phyloP scores from a whole-genome alignment of 176 grass and related monocot genomes.

The Saccharum spontaneum region DNA sequence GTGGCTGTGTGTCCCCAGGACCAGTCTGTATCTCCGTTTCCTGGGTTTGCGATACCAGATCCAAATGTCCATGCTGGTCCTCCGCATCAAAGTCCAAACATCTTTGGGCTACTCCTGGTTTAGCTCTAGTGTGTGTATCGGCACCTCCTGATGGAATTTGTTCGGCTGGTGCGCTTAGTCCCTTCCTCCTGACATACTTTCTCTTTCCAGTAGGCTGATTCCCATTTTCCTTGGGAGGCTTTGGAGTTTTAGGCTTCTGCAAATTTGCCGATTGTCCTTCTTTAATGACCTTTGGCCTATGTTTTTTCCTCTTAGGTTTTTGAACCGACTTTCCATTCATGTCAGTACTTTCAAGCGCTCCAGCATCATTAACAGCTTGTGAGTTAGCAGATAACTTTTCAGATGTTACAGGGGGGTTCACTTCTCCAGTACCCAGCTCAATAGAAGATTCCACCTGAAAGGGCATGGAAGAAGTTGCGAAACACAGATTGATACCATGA shows the following conservation, averaged over 20 bases:
- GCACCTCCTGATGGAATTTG: constrained; percentile 18
- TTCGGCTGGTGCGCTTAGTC: constrained; percentile 11
- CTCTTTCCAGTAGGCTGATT: constrained; percentile 50
- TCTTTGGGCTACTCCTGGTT: constrained; percentile 42
- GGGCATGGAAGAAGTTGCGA: constrained; percentile 4
- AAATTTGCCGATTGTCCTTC: constrained; percentile 50
- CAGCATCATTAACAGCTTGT: constrained; percentile 18
- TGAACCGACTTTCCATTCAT: constrained; percentile 57
- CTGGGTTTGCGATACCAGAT: constrained; percentile 16
- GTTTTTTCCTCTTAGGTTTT: constrained; percentile 64
- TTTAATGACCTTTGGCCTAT: constrained; percentile 81
- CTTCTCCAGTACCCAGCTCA: neutral
- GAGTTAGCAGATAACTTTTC: constrained; percentile 21
- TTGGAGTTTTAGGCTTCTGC: constrained; percentile 49
- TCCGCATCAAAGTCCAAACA: constrained; percentile 57
- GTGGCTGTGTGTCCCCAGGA: constrained; percentile 2
- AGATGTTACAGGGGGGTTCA: constrained; percentile 12
- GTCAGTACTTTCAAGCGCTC: constrained; percentile 45
- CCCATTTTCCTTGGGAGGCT: constrained; percentile 42
- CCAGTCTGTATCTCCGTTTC: neutral
- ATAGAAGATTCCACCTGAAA: constrained; percentile 28
- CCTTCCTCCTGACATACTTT: constrained; percentile 79
- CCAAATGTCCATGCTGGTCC: constrained; percentile 38
- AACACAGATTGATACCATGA: constrained; percentile 36
- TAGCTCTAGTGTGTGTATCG: constrained; percentile 26